Base-by-base conservation (phyloP, 371 early-diverging fungal species). In the Saksenaea vasiformis region DNA sequence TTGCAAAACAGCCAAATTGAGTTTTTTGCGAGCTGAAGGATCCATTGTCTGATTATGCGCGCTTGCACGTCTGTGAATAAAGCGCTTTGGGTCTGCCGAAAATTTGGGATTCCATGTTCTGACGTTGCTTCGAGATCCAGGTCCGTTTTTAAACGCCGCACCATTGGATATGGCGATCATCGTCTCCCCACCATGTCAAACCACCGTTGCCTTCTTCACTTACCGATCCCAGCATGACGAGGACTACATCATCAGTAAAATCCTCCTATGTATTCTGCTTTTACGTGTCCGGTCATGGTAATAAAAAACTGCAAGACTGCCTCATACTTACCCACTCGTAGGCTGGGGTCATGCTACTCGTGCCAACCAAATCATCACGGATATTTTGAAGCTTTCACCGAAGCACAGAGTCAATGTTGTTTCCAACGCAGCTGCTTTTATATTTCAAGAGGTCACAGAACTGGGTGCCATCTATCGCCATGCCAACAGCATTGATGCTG, bases 331-430 rank as follows among this genome's bases (percentile, higher is more conserved):
- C 58, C 1, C 31, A 58, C 51, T 43, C 39, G 38, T 61, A 86
- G 90, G 90, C 58, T 87, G 86, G 79, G 90, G 88, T 13, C 90
- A 90, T 74, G 86, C 90, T 57, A 88, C 90, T 51, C 81, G 85
- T 37, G 88, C 85, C 17, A 82, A 81, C 63, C 84, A 85, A 69
- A 75, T 88, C 55, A 82, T 85, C 43, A 69, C 77, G 11, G 85
- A 85, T 39, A 80, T 92, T n/a, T 72, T 90, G 15, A 69, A 69
- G 56, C 66, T 84, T 7, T 79, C 78, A 34, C 76, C 76, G 14
- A 69, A 80, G 3, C 89, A 90, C 61, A 79, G 61, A 39, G 87
- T 90, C 2, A 80, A 82, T 54, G 85, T 90, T 24, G 77, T 87
- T 22, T 87, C 90, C 11, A 85, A 86, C 27, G 87, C 89, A 7